Percentiles rank a stretch among this genome's conserved stretches.
phyloP scores from a whole-genome alignment of 2,329 filamentous ascomycete species.

The Ascochyta lentis region DNA sequence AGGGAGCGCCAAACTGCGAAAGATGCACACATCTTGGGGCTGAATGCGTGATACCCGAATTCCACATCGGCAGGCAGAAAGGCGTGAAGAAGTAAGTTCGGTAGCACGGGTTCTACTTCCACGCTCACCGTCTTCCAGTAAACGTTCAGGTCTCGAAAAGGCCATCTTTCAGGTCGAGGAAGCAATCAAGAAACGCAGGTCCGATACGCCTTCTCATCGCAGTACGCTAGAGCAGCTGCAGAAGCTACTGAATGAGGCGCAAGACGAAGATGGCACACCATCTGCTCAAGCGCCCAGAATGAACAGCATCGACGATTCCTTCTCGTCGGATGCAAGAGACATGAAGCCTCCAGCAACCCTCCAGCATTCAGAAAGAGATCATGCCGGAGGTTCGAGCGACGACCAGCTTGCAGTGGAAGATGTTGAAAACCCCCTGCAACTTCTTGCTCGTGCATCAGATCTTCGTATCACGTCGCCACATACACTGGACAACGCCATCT shows the following conservation, averaged over 20 bases:
- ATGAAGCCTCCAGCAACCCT: conserved; percentile 22
- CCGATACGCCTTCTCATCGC: conserved; percentile 30
- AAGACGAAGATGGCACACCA: conserved; percentile 33
- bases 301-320: conserved; percentile 11
- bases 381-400: conserved; percentile 41
- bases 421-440: conserved; percentile 75
- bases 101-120: background rate
- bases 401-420: conserved; percentile 65
- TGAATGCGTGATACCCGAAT: conserved; percentile 71
- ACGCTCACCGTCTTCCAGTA: conserved; percentile 55
- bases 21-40: conserved; percentile 64
- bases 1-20: conserved; percentile 65
- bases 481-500: conserved; percentile 29
- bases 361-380: conserved; percentile 31
- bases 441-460: conserved; percentile 75
- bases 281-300: background rate
- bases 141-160: conserved; percentile 76
- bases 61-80: conserved; percentile 75
- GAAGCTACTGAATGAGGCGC: conserved; percentile 58
- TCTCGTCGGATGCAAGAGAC: conserved; percentile 2
- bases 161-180: conserved; percentile 77
- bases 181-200: conserved; percentile 54
- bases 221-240: conserved; percentile 51
- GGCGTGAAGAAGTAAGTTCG: conserved; percentile 73
- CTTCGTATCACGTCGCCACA: conserved; percentile 61